Percentiles rank a stretch among this genome's conserved stretches.
These are phyloP conservation scores for Kwoniella mangroviensis DNA, from an alignment of 768 basidiomycete species.

Conservation along the genomic window DNA sequence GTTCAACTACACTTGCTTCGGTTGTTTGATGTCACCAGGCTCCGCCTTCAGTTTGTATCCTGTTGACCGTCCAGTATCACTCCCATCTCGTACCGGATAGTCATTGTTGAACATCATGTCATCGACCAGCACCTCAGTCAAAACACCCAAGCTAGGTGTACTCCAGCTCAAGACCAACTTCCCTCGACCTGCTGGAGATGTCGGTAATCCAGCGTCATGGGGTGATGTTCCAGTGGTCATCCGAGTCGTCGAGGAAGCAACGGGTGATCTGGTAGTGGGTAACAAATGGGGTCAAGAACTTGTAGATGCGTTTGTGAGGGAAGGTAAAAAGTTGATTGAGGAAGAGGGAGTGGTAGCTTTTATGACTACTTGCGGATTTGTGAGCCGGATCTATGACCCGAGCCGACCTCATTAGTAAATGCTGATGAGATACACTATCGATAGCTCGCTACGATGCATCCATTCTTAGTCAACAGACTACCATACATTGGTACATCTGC, in stretches of 20 bases:
- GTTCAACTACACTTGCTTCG: too few species aligned
- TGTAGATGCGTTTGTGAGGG: slow-evolving; percentile 39
- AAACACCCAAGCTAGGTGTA: slow-evolving; percentile 37
- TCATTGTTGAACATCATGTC: not conserved
- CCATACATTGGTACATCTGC: slow-evolving; percentile 38
- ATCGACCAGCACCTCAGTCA: not conserved
- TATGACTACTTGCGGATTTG: slow-evolving; percentile 43
- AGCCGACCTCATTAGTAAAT: too few species aligned
- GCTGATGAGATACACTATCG: not conserved
- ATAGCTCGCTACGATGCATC: slow-evolving; percentile 49
- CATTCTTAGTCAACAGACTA: slow-evolving; percentile 31
- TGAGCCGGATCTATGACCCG: too few species aligned
- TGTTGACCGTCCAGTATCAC: not conserved
- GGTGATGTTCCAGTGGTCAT: slow-evolving; percentile 36
- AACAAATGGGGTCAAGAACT: slow-evolving; percentile 36
- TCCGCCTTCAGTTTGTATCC: too few species aligned
- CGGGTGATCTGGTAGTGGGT: slow-evolving; percentile 23
- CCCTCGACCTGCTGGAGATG: slow-evolving; percentile 42
- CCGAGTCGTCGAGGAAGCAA: slow-evolving; percentile 37
- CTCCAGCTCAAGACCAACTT: slow-evolving; percentile 44
- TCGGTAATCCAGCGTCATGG: slow-evolving; percentile 34
- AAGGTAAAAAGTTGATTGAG: slow-evolving; percentile 35
- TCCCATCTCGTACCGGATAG: too few species aligned
- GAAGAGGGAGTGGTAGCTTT: slow-evolving; percentile 40
- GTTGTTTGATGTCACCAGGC: too few species aligned